Evolutionary conservation across 139 green algal species (phyloP), one percentile per base, ranked within the genome.

Genomic region (Chlamydomonas sp.): DNA sequence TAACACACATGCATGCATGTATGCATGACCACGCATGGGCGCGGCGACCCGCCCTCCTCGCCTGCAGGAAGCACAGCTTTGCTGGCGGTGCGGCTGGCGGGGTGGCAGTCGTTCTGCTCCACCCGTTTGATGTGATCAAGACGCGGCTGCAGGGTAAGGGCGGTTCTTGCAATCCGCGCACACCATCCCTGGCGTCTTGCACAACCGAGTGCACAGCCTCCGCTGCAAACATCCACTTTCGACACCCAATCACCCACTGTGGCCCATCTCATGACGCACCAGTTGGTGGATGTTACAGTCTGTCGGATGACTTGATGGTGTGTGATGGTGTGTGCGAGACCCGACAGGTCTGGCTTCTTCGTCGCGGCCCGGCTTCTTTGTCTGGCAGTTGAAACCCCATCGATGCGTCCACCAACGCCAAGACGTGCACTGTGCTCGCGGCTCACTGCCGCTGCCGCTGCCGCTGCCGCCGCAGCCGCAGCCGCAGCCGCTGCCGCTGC

Each of bases 41-140:
- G n/a, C n/a, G n/a, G n/a, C n/a, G n/a, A n/a, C n/a, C n/a, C n/a
- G n/a, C n/a, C n/a, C n/a, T n/a, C n/a, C n/a, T n/a, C n/a, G n/a
- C n/a, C n/a, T n/a, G 22, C 78, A 90, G 86, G 89, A 78, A 84
- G 58, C 82, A 95, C 35, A 83, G 80, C 6, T 65, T 94, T 1
- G 88, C 89, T 20, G 90, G 90, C 1, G 79, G 79, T 29, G 70
- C 80, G 0, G 90, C 90, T 3, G 90, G 90, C 26, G 76, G 86
- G 4, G 69, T 76, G 1, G 85, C 88, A 2, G 78, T 87, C 2
- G 69, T 96, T 0, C 35, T 83, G 6, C 74, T 96, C 58, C 90
- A 96, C 35, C 90, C 90, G 0, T 85, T 96, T 61, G 90, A 96
- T 58, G 87, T 96, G 4, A 79, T 96, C 4, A 96, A 96, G 72